phyloP scores from a whole-genome alignment of 768 basidiomycete species.

The Paxillus rubicundulus region DNA sequence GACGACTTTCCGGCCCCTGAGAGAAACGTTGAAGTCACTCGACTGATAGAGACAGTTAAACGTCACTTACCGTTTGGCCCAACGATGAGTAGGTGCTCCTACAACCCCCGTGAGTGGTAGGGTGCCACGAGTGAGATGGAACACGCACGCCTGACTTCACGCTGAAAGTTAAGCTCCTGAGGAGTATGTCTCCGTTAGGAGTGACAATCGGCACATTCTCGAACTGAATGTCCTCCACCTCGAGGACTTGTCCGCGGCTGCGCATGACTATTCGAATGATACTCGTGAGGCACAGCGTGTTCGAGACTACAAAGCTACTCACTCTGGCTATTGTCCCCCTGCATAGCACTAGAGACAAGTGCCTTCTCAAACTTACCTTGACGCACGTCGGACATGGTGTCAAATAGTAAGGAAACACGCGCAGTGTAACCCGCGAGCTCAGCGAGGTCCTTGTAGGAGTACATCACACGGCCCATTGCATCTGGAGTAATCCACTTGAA shows the following conservation, averaged over 20 bases:
- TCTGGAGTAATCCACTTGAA: conserved; percentile 42
- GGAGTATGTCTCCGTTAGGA: conserved; percentile 91
- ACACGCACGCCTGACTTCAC: conserved; percentile 75
- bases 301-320: conserved; percentile 24
- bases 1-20: conserved; percentile 85
- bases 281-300: background rate
- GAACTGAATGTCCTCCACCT: conserved; percentile 88
- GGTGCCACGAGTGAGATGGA: conserved; percentile 2
- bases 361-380: conserved; percentile 86
- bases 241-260: conserved; percentile 74
- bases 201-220: conserved; percentile 94
- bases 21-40: conserved; percentile 1
- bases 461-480: conserved; percentile 95
- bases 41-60: background rate
- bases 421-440: conserved; percentile 96
- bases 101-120: background rate
- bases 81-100: conserved; percentile 91
- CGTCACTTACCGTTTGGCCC: conserved; percentile 80
- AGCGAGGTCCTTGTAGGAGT: conserved; percentile 94
- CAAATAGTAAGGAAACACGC: conserved; percentile 82
- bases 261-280: conserved; percentile 56
- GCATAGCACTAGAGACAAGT: conserved; percentile 70
- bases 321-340: conserved; percentile 77
- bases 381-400: conserved; percentile 86
- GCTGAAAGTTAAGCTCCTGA: conserved; percentile 81